Conservation (phyloP, 768 basidiomycete genomes). For the Holtermannia corniformis region DNA sequence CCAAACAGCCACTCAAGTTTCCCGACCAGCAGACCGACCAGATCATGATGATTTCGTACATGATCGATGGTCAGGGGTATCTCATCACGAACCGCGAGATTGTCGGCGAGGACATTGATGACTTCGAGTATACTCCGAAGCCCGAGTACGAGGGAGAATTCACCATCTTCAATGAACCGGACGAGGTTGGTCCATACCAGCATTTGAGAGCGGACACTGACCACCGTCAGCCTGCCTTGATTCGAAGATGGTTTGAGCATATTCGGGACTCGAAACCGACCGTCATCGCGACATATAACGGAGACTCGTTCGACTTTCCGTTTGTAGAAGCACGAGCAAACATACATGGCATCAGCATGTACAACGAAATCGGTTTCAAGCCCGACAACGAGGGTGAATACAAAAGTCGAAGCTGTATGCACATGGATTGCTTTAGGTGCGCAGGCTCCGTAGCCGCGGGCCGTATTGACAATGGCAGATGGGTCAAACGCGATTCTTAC, state of each 20-base stretch:
- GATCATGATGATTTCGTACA: constrained; percentile 99
- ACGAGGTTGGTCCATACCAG: constrained; percentile 79
- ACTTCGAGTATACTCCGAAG: constrained; percentile 98
- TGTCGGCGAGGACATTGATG: constrained; percentile 91
- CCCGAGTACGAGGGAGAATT: constrained; percentile 97
- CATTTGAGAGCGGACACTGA: neutral
- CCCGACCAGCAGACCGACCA: constrained; percentile 93
- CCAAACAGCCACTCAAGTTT: constrained; percentile 98
- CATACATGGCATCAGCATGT: constrained; percentile 91
- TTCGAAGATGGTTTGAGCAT: constrained; percentile 83
- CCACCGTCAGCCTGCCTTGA: constrained; percentile 56
- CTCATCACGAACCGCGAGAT: constrained; percentile 97
- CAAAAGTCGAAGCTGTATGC: constrained; percentile 82
- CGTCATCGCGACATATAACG: constrained; percentile 97
- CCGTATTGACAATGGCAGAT: constrained; percentile 41
- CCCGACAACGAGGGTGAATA: constrained; percentile 90
- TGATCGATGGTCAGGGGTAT: constrained; percentile 89
- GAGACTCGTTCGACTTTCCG: constrained; percentile 98
- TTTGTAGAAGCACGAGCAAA: constrained; percentile 80
- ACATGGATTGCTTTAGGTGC: constrained; percentile 94
- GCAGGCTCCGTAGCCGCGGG: constrained; percentile 9
- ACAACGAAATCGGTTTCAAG: constrained; percentile 81
- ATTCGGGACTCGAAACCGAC: constrained; percentile 90
- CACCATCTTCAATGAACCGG: constrained; percentile 82
- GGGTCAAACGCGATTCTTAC: constrained; percentile 99